A percentile compares a stretch with the other conserved stretches of the same genome.
phyloP scores from a whole-genome alignment of 305 asterid genomes.

The Fraxinus albicans region DNA sequence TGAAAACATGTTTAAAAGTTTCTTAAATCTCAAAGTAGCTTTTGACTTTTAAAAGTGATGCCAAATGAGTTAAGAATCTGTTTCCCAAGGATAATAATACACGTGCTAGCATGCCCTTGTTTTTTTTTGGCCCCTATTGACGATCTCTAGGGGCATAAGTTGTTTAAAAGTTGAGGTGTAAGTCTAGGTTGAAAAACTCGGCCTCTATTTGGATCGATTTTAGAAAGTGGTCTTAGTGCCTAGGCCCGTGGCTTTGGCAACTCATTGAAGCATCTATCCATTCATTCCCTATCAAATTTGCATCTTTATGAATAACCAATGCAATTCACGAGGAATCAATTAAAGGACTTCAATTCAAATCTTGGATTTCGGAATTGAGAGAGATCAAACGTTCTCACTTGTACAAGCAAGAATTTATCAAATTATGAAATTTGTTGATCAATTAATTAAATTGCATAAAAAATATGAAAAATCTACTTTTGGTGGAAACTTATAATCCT shows the following conservation, averaged over 20 bases:
- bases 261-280: neutral
- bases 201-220: neutral
- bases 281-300: neutral
- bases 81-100: neutral
- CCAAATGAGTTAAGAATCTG: neutral
- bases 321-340: neutral
- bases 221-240: neutral
- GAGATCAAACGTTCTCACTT: neutral
- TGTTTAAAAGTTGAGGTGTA: neutral
- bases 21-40: neutral
- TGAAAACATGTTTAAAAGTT: neutral
- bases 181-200: neutral
- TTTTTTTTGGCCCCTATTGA: neutral
- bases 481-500: neutral
- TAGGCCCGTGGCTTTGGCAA: neutral
- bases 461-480: neutral
- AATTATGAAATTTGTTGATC: neutral
- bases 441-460: neutral
- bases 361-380: neutral
- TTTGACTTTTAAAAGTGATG: neutral
- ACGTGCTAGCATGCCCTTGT: neutral
- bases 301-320: neutral
- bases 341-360: neutral
- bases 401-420: neutral
- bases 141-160: neutral